These are phyloP conservation scores for Phytophthora pisi DNA, from an alignment of 352 stramenopile genomes.

Conservation along the genomic window DNA sequence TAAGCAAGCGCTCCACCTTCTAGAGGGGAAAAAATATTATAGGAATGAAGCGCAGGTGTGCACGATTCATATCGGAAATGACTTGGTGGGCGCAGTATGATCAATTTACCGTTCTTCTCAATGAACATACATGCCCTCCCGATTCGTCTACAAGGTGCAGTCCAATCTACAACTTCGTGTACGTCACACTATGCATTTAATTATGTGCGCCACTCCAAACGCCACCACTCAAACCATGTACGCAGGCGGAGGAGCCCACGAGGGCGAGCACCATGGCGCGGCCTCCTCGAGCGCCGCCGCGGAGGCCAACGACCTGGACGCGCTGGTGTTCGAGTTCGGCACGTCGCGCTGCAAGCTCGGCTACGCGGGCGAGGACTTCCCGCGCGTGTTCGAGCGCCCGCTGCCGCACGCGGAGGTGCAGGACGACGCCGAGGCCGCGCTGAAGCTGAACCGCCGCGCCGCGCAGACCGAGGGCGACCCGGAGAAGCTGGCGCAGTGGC, in stretches of 20 bases:
- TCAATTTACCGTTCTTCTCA: too few species aligned
- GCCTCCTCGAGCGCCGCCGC: slow-evolving; percentile 55
- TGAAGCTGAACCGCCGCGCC: slow-evolving; percentile 21
- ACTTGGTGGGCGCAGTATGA: too few species aligned
- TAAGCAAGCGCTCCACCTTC: too few species aligned
- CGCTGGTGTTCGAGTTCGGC: slow-evolving; percentile 83
- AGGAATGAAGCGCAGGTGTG: too few species aligned
- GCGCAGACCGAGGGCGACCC: slow-evolving; percentile 62
- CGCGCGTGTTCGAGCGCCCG: slow-evolving; percentile 69
- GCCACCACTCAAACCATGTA: slow-evolving; percentile 27
- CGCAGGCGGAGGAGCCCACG: slow-evolving; percentile 39
- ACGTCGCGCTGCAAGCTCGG: slow-evolving; percentile 80
- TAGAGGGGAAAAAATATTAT: too few species aligned
- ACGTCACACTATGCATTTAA: too few species aligned
- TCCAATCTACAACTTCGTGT: not conserved
- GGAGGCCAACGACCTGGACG: slow-evolving; percentile 77
- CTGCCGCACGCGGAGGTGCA: slow-evolving; percentile 21
- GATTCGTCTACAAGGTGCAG: too few species aligned
- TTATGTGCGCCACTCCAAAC: too few species aligned
- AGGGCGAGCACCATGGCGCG: slow-evolving; percentile 35
- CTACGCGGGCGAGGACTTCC: slow-evolving; percentile 89
- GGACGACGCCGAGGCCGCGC: slow-evolving; percentile 24
- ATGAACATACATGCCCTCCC: too few species aligned
- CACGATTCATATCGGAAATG: too few species aligned
- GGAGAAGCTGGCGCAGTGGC: slow-evolving; percentile 70